Evolutionary conservation across 352 stramenopile species (phyloP).

Genomic region (Phytophthora cryptogea): DNA sequence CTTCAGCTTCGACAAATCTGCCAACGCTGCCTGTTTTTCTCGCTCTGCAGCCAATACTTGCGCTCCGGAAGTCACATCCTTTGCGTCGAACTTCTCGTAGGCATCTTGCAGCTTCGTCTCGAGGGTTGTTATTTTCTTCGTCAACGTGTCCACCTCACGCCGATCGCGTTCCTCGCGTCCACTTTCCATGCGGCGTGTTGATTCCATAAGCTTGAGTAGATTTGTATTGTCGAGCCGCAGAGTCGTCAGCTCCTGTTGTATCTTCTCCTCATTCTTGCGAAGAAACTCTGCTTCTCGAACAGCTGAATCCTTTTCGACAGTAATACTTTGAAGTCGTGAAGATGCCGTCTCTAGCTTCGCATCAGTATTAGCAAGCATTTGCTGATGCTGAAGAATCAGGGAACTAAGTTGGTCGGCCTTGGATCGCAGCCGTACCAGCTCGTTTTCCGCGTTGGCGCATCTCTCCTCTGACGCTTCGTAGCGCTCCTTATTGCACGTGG

Average conservation of each 20-base stretch:
- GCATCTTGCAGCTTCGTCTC: slow-evolving; percentile 65
- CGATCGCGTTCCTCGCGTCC: slow-evolving; percentile 61
- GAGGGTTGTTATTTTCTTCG: slow-evolving; percentile 48
- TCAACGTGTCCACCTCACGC: slow-evolving; percentile 48
- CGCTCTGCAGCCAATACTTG: slow-evolving; percentile 54
- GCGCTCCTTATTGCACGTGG: slow-evolving; percentile 66
- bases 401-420: slow-evolving; percentile 68
- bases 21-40: slow-evolving; percentile 58
- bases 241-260: slow-evolving; percentile 58
- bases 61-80: slow-evolving; percentile 50
- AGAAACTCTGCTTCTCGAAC: slow-evolving; percentile 51
- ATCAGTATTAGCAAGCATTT: slow-evolving; percentile 56
- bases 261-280: slow-evolving; percentile 67
- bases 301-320: slow-evolving; percentile 56
- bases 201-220: slow-evolving; percentile 81
- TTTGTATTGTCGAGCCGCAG: slow-evolving; percentile 80
- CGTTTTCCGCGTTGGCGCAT: slow-evolving; percentile 60
- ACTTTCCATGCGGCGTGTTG: slow-evolving; percentile 67
- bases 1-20: slow-evolving; percentile 47
- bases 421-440: slow-evolving; percentile 59
- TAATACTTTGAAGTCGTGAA: slow-evolving; percentile 43
- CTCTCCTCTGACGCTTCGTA: slow-evolving; percentile 60
- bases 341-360: slow-evolving; percentile 60
- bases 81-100: slow-evolving; percentile 68
- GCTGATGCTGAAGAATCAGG: slow-evolving; percentile 68